phyloP scores from a whole-genome alignment of 345 rosid genomes.

The Salix koriyanagi region DNA sequence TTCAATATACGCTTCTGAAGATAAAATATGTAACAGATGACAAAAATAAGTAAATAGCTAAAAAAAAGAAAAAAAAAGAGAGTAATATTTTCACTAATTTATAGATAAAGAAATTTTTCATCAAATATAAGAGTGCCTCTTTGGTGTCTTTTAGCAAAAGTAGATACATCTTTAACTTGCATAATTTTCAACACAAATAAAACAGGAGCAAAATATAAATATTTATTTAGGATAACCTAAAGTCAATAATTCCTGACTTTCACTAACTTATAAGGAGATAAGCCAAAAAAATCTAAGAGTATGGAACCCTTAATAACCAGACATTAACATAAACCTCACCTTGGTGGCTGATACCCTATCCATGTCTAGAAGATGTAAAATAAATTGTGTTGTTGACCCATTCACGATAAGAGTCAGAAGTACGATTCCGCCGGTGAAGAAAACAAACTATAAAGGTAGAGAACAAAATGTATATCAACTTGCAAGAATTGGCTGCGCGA shows the following conservation, averaged over 20 bases:
- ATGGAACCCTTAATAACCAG: background rate
- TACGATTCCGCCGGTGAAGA: slow-evolving; percentile 96
- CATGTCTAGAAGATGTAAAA: slow-evolving; percentile 68
- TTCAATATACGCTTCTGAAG: slow-evolving; percentile 76
- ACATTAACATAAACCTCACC: slow-evolving; percentile 39
- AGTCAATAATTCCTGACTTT: background rate
- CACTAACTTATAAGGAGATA: background rate
- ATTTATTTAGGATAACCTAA: background rate
- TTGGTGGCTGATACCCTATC: slow-evolving; percentile 70
- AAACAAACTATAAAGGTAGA: slow-evolving; percentile 57
- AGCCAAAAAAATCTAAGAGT: background rate
- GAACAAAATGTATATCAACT: slow-evolving; percentile 9
- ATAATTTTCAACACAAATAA: background rate
- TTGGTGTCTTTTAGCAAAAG: background rate
- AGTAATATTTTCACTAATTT: background rate
- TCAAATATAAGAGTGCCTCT: background rate
- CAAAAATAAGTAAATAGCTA: background rate
- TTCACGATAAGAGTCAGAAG: slow-evolving; percentile 81
- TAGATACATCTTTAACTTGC: background rate
- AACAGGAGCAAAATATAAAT: background rate
- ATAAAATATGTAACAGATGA: background rate
- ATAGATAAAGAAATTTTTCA: background rate
- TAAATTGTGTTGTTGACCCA: slow-evolving; percentile 87
- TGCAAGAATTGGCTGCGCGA: background rate
- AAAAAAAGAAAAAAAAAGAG: no score